Evolutionary conservation across 169 alveolate genomes (phyloP).

Genomic region (Plasmodium gonderi): DNA sequence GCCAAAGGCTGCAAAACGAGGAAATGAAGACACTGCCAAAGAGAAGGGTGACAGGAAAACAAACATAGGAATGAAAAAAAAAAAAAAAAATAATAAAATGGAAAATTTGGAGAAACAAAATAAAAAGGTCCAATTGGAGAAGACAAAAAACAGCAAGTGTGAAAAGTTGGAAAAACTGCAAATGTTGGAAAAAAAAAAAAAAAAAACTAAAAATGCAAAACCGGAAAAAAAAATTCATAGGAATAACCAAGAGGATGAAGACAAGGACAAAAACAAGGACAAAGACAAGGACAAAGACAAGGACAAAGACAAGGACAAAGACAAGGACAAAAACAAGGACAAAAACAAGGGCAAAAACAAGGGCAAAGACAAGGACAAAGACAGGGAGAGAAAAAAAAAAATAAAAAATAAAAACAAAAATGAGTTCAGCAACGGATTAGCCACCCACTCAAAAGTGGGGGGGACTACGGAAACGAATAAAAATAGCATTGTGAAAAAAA

Average conservation of each 20-base stretch:
- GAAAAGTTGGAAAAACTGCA: not conserved
- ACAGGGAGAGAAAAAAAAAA: too few species aligned
- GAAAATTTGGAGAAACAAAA: not conserved
- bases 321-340: too few species aligned
- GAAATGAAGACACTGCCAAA: not conserved
- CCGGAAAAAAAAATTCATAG: not conserved
- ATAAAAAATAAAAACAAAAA: not conserved
- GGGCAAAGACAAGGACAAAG: too few species aligned
- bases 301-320: too few species aligned
- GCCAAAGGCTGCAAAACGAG: not conserved
- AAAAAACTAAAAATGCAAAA: not conserved
- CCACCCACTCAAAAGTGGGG: not conserved
- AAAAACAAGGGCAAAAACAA: too few species aligned
- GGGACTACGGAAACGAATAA: not conserved
- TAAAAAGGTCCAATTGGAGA: not conserved
- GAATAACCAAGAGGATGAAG: not conserved
- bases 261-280: not conserved
- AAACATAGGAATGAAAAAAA: not conserved
- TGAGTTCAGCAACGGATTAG: not conserved
- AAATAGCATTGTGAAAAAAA: conserved; percentile 10
- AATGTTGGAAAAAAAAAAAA: not conserved
- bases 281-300: too few species aligned
- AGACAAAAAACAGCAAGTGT: not conserved
- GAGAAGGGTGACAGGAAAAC: not conserved
- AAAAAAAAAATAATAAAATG: not conserved